Evolutionary conservation across 202 grass and related monocot species (phyloP).

Genomic region (Carex arenaria): DNA sequence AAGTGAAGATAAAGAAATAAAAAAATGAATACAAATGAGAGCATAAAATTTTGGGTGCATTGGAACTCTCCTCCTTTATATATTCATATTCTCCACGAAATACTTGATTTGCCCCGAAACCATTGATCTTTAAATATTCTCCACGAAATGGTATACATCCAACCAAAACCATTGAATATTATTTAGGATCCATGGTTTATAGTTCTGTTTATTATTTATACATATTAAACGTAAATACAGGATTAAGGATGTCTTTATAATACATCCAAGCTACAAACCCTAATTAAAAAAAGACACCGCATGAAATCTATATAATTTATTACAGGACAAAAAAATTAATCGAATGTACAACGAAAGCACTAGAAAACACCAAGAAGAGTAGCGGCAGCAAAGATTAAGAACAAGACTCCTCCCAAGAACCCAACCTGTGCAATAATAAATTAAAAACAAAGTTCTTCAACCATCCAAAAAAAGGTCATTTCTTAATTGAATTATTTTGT

Average conservation of each 20-base stretch:
- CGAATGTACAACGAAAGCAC: slow-evolving; percentile 1
- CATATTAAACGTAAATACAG: neutral
- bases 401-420: slow-evolving; percentile 70
- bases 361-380: slow-evolving; percentile 83
- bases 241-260: neutral
- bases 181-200: neutral
- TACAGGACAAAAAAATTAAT: slow-evolving; percentile 11
- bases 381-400: slow-evolving; percentile 70
- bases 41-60: too few species aligned
- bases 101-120: neutral
- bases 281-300: neutral
- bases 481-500: neutral
- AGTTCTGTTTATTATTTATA: neutral
- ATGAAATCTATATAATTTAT: neutral
- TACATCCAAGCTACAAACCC: neutral
- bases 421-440: slow-evolving; percentile 55
- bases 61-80: too few species aligned
- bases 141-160: neutral
- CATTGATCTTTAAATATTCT: neutral
- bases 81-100: too few species aligned
- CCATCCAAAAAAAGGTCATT: neutral
- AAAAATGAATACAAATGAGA: too few species aligned
- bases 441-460: neutral
- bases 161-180: neutral
- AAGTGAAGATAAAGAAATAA: too few species aligned